These are phyloP conservation scores for Elsinoe ampelina DNA, from an alignment of 2,329 filamentous ascomycete species.

Conservation along the genomic window DNA sequence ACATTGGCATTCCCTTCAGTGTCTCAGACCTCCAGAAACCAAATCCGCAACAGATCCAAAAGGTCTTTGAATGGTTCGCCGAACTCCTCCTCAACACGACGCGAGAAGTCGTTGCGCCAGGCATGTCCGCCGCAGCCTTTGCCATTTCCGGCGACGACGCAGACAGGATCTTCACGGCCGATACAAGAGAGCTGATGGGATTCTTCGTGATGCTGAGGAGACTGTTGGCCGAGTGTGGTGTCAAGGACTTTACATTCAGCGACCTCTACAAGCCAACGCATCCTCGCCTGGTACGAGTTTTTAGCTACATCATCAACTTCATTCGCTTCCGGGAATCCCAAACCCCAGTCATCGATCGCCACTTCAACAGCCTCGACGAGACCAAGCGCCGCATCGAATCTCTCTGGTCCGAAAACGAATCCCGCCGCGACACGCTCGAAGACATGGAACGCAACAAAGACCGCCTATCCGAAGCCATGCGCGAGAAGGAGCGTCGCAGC, in stretches of 20 bases:
- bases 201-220: slow-evolving; percentile 80
- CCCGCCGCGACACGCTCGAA: slow-evolving; percentile 68
- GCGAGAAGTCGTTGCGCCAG: slow-evolving; percentile 84
- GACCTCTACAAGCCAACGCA: slow-evolving; percentile 88
- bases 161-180: slow-evolving; percentile 67
- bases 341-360: slow-evolving; percentile 77
- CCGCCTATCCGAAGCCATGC: slow-evolving; percentile 70
- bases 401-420: slow-evolving; percentile 76
- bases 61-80: slow-evolving; percentile 96
- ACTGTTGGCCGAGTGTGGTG: slow-evolving; percentile 75
- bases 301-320: slow-evolving; percentile 98
- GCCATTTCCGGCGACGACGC: slow-evolving; percentile 75
- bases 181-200: slow-evolving; percentile 89
- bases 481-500: slow-evolving; percentile 76
- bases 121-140: slow-evolving; percentile 85
- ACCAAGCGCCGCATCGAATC: slow-evolving; percentile 82
- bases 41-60: slow-evolving; percentile 87
- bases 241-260: slow-evolving; percentile 86
- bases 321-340: slow-evolving; percentile 93
- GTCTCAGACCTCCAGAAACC: slow-evolving; percentile 85
- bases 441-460: slow-evolving; percentile 73
- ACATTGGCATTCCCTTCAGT: slow-evolving; percentile 86
- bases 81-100: slow-evolving; percentile 90
- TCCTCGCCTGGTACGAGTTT: slow-evolving; percentile 83
- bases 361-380: slow-evolving; percentile 82